Evolutionary conservation across 306 rosid genomes (phyloP), one percentile per base, ranked within the genome.

Genomic region (Fragaria nilgerrensis): DNA sequence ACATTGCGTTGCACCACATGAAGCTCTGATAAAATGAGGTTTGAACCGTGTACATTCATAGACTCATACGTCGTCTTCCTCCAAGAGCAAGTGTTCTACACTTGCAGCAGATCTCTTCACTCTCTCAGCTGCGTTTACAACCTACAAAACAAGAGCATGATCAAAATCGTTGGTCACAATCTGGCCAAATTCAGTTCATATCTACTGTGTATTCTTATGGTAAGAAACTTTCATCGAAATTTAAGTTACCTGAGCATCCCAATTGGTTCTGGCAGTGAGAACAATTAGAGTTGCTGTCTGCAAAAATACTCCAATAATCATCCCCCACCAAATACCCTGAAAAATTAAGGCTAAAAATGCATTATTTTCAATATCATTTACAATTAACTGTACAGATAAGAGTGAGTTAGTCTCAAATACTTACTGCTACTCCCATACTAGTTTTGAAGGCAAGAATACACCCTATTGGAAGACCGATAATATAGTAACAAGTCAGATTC

Each of bases 301-400:
- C 75, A 87, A n/a, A 74, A 87, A 68, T 79, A 91, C 94, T 77
- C 92, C 96, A 80, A 87, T 74, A 74, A 91, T 81, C 94, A 89
- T 86, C 2, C 92, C 93, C 96, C 96, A 90, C 92, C 92, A 89
- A 16, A 89, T 91, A 7, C 92, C 96, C 93, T 88, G 76, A 47
- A 71, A 73, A 4, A 16, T 2, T 36, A 9, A 47, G 17, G 37
- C 8, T 5, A 45, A 45, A 36, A 75, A 20, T 29, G 39, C 65
- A 65, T 73, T 58, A 5, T 4, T 25, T 75, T 63, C 48, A 5
- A 2, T 75, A 2, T n/a, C 50, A 64, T 22, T 7, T 4, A 19
- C 27, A 53, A 19, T 27, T 37, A 50, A 70, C 41, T 70, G 50
- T 29, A 45, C 13, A 27, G 23, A 8, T 16, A 36, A 65, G 62